Evolutionary conservation across 192 early-diverging fungal species (phyloP).

Genomic region (Gonapodya prolifera): DNA sequence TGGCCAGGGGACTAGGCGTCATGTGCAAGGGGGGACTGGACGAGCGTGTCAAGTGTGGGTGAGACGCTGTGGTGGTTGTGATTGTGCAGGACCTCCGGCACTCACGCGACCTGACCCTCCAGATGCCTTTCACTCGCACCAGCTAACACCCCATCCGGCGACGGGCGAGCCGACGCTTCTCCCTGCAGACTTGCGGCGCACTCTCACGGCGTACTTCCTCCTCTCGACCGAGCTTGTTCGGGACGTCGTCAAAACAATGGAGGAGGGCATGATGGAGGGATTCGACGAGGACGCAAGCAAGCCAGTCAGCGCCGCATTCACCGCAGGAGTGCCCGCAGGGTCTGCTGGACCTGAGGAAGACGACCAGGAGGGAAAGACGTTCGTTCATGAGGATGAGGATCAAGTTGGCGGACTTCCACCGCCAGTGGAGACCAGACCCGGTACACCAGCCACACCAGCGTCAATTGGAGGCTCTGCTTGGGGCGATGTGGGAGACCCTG

Average conservation of each 20-base stretch:
- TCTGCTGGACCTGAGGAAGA: background rate
- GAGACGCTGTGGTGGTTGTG: background rate
- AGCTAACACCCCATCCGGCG: background rate
- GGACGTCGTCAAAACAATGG: constrained; percentile 77
- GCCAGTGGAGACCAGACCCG: constrained; percentile 16
- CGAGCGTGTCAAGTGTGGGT: constrained; percentile 73
- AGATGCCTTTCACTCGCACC: background rate
- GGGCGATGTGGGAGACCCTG: constrained; percentile 9
- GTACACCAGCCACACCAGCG: constrained; percentile 1
- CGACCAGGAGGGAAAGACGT: constrained; percentile 21
- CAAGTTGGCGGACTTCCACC: constrained; percentile 12
- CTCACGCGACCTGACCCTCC: background rate
- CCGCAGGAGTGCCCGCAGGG: constrained; percentile 54
- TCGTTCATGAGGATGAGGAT: constrained; percentile 20
- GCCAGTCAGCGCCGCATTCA: constrained; percentile 82
- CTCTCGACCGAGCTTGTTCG: constrained; percentile 78
- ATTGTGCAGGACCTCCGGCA: background rate
- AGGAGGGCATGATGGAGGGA: constrained; percentile 73
- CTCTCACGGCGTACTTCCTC: constrained; percentile 89
- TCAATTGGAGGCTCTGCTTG: constrained; percentile 3
- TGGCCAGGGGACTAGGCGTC: constrained; percentile 67
- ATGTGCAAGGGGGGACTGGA: constrained; percentile 79
- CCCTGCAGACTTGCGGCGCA: constrained; percentile 53
- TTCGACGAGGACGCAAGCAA: constrained; percentile 68
- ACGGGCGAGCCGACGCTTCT: background rate